Evolutionary conservation across 1,284 basidiomycete genomes (phyloP).

Genomic region (Ustilago tritici): DNA sequence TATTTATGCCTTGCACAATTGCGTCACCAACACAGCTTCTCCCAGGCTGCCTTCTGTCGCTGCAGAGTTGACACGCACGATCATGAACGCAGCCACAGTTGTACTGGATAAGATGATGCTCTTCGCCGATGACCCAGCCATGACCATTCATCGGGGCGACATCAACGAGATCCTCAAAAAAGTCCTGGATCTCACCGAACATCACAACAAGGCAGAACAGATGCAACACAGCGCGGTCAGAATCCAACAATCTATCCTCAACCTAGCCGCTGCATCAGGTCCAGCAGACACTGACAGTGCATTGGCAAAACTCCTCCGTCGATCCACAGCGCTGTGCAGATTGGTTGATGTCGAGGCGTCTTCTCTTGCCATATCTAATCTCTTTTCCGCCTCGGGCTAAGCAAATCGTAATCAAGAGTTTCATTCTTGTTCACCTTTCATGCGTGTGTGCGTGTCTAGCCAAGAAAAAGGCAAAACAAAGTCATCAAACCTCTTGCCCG

Average conservation of each 20-base stretch:
- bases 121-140: slow-evolving; percentile 8
- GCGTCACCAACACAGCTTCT: not conserved
- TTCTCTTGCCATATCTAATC: slow-evolving; percentile 14
- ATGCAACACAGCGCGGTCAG: slow-evolving; percentile 3
- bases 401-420: not conserved
- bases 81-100: slow-evolving; percentile 19
- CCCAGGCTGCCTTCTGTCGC: slow-evolving; percentile 7
- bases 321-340: slow-evolving; percentile 19
- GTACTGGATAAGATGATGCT: slow-evolving; percentile 19
- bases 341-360: slow-evolving; percentile 23
- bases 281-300: not conserved
- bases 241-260: slow-evolving; percentile 17
- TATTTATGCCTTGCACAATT: slow-evolving; percentile 23
- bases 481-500: slow-evolving; percentile 26
- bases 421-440: not conserved
- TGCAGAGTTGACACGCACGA: slow-evolving; percentile 9
- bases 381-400: slow-evolving; percentile 13
- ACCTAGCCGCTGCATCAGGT: not conserved
- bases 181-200: slow-evolving; percentile 12
- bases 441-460: not conserved
- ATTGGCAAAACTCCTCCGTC: slow-evolving; percentile 17
- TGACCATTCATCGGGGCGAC: not conserved
- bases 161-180: slow-evolving; percentile 10
- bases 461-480: slow-evolving; percentile 24
- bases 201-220: not conserved